Base-by-base conservation (phyloP, 2,329 filamentous ascomycete genomes). In the Orbilia brochopaga region DNA sequence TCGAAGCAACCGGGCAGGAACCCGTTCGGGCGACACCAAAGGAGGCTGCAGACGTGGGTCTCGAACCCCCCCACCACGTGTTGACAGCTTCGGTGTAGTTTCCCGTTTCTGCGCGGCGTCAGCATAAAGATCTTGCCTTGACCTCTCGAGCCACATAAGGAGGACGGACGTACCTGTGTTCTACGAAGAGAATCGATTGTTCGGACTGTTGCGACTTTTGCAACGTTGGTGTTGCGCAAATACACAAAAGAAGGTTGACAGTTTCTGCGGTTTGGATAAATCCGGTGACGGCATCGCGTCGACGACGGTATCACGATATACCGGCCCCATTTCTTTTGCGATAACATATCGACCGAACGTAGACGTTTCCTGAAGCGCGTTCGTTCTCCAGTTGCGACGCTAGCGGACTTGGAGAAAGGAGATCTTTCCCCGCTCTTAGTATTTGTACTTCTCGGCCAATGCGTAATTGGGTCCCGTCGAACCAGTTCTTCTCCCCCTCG, bases 1-100 rank as follows among this genome's bases (percentile, higher is more conserved):
- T 58, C 53, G 35, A 59, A 59, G 24, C 46, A 54, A 64, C 48
- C 59, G 59, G 66, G 62, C 66, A 56, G 66, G 66, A 21, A 70
- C 66, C 37, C 59, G 59, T 64, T 70, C 52, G 50, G 54, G 53
- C 56, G 50, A 51, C 57, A 63, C 66, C 35, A 64, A 53, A 66
- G 51, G 57, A 59, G 59, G 53, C 66, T 32, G 50, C 59, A 42
- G 48, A 60, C 46, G 19, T 51, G 65, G 46, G 37, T 48, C 54
- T 64, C 48, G 54, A 70, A 59, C 15, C 64, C 35, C n/a, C 27
- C 66, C 52, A 21, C 65, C 64, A 56, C 56, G 21, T 21, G n/a
- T 51, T 44, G 35, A 46, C 30, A 40, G 30, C 32, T 23, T 44
- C 54, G 24, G 59, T 64, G 46, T 56, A 60, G 48, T 35, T 55